Conservation (phyloP, 768 basidiomycete genomes). For the Pilatotrama ljubarskyi region DNA sequence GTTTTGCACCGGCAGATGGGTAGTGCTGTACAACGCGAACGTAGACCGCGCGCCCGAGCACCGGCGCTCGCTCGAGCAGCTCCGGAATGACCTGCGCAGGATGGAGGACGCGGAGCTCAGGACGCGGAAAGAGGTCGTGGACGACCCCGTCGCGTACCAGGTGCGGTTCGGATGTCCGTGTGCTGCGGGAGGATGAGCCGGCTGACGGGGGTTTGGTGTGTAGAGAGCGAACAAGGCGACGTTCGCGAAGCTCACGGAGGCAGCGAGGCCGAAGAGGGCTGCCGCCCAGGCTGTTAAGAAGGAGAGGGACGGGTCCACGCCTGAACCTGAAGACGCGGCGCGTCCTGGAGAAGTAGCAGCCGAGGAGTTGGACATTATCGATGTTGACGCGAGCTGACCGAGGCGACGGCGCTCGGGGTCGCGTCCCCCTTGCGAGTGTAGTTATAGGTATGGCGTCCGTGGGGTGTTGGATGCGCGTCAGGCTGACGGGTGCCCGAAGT, state of each 20-base stretch:
- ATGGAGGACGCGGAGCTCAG: slow-evolving; percentile 53
- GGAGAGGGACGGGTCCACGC: not conserved
- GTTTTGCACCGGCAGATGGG: slow-evolving; percentile 70
- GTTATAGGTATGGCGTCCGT: not conserved
- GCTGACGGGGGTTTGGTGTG: not conserved
- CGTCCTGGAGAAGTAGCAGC: not conserved
- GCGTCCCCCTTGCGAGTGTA: not conserved
- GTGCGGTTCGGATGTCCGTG: slow-evolving; percentile 1
- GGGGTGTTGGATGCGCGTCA: too few relatives aligned
- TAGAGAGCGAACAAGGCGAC: slow-evolving; percentile 32
- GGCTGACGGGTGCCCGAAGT: too few relatives aligned
- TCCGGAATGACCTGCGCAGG: slow-evolving; percentile 52
- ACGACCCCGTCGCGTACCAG: slow-evolving; percentile 28
- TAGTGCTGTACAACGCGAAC: slow-evolving; percentile 70
- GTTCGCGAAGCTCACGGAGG: slow-evolving; percentile 37
- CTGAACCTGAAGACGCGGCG: not conserved
- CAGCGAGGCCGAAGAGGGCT: slow-evolving; percentile 34
- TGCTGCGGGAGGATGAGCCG: too few relatives aligned
- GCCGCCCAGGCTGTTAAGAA: not conserved
- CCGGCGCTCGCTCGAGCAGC: slow-evolving; percentile 47
- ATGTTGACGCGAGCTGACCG: not conserved
- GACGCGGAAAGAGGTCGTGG: slow-evolving; percentile 40
- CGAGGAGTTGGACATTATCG: not conserved
- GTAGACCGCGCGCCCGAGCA: slow-evolving; percentile 52
- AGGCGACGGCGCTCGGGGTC: not conserved